Conservation (phyloP, 176 grass and related monocot genomes). For the Microstegium vimineum region DNA sequence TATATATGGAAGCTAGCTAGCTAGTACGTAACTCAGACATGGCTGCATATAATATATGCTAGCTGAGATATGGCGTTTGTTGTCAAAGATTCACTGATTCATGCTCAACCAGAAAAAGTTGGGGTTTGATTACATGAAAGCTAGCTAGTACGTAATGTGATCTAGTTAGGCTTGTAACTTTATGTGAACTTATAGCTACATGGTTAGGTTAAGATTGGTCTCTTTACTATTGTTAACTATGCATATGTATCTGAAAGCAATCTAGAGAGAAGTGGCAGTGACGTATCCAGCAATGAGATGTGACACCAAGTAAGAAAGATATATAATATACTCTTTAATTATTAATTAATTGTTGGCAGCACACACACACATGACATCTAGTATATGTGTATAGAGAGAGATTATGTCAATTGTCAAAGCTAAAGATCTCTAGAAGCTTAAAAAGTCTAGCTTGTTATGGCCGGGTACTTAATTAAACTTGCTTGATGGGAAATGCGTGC, state of each 20-base stretch:
- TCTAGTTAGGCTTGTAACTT: slow-evolving; percentile 33
- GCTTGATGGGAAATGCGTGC: slow-evolving; percentile 27
- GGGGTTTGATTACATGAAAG: slow-evolving; percentile 7
- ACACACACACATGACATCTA: neutral
- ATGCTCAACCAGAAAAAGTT: slow-evolving; percentile 34
- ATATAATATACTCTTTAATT: slow-evolving; percentile 15
- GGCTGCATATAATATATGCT: slow-evolving; percentile 25
- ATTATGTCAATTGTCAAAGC: slow-evolving; percentile 30
- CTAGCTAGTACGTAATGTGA: neutral
- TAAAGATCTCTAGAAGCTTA: slow-evolving; percentile 44
- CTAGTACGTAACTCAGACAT: slow-evolving; percentile 8
- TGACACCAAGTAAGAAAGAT: slow-evolving; percentile 11
- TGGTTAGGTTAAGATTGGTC: slow-evolving; percentile 26
- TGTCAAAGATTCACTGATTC: slow-evolving; percentile 37
- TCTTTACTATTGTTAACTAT: slow-evolving; percentile 17
- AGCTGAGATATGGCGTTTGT: slow-evolving; percentile 33
- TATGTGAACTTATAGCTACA: slow-evolving; percentile 20
- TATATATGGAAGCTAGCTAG: too few species aligned
- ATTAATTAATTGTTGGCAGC: neutral
- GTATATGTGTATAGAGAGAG: neutral
- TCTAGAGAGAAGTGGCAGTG: slow-evolving; percentile 19
- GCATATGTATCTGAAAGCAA: slow-evolving; percentile 1
- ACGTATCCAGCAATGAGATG: slow-evolving; percentile 39
- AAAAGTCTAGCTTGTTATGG: slow-evolving; percentile 23
- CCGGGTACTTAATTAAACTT: neutral